Evolutionary conservation across 139 green algal species (phyloP).

Genomic region (Raphidocelis subcapitata): DNA sequence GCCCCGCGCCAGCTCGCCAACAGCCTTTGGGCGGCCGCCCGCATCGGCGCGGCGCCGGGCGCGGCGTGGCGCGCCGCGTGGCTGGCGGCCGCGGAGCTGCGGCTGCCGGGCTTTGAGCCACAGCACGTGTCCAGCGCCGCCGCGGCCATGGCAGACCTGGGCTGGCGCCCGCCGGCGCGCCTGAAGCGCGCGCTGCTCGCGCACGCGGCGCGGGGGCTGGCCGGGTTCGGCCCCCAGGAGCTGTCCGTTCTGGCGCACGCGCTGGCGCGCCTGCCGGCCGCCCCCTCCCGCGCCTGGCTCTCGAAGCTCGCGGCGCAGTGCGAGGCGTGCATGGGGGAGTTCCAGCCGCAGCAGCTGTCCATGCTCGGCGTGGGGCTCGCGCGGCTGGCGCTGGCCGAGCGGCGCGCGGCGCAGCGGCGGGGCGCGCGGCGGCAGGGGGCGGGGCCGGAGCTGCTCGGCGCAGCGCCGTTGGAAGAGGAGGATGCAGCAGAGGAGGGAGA

Average conservation of each 20-base stretch:
- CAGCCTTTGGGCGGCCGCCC: constrained; percentile 34
- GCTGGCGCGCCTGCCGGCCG: background rate
- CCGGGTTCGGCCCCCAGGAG: constrained; percentile 22
- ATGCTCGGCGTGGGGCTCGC: constrained; percentile 3
- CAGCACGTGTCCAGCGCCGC: constrained; percentile 18
- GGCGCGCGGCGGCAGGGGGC: background rate
- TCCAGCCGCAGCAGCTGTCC: constrained; percentile 17
- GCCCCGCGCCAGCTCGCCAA: constrained; percentile 41
- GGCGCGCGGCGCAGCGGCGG: background rate
- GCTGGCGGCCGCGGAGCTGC: background rate
- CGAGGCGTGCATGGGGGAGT: background rate
- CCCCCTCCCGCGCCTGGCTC: background rate
- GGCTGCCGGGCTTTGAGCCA: background rate
- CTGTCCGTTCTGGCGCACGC: constrained; percentile 18
- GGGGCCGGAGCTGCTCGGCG: background rate
- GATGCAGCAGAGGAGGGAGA: background rate
- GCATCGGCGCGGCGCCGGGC: constrained; percentile 2
- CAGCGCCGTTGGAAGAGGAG: background rate
- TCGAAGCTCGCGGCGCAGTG: background rate
- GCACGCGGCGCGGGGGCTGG: background rate
- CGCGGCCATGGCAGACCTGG: constrained; percentile 9
- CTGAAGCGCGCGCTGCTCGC: background rate
- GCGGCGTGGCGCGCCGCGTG: background rate
- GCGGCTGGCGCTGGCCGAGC: background rate
- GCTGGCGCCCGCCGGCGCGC: background rate